Conservation (phyloP, 768 basidiomycete species). For the Clitopilus hobsonii region DNA sequence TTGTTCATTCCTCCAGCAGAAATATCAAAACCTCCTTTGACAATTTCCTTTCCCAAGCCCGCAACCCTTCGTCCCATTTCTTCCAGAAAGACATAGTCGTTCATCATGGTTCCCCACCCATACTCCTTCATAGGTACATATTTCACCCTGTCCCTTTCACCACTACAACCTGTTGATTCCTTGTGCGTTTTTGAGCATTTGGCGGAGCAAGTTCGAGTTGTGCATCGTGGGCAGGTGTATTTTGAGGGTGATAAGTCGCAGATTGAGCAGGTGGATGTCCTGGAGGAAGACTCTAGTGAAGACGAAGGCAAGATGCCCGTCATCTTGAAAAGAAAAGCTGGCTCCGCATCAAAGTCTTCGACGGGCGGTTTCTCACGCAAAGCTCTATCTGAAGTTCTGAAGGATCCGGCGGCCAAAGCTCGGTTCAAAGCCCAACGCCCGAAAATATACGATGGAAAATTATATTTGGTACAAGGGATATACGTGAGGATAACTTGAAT, state of each 20-base stretch:
- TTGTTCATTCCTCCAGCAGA: constrained; percentile 13
- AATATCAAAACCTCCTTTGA: constrained; percentile 50
- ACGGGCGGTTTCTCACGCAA: too few species aligned
- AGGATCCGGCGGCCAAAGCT: too few species aligned
- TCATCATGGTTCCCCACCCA: constrained; percentile 83
- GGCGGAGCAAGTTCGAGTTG: constrained; percentile 67
- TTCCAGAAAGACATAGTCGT: constrained; percentile 85
- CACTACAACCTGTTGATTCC: constrained; percentile 52
- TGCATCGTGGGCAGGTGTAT: constrained; percentile 81
- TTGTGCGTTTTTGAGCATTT: constrained; percentile 72
- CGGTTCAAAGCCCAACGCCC: too few species aligned
- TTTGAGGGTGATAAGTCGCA: constrained; percentile 46
- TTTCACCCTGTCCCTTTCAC: constrained; percentile 65
- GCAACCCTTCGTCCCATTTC: constrained; percentile 72
- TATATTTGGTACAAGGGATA: too few species aligned
- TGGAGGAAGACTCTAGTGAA: constrained; percentile 13
- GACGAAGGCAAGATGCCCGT: too few species aligned
- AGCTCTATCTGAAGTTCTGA: too few species aligned
- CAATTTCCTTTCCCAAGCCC: constrained; percentile 70
- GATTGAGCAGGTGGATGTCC: constrained; percentile 36
- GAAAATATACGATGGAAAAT: too few species aligned
- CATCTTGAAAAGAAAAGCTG: too few species aligned
- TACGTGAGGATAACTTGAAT: too few species aligned
- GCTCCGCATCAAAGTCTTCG: too few species aligned
- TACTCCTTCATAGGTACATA: constrained; percentile 84